Conservation (phyloP, 306 rosid species). For the Urtica urens region DNA sequence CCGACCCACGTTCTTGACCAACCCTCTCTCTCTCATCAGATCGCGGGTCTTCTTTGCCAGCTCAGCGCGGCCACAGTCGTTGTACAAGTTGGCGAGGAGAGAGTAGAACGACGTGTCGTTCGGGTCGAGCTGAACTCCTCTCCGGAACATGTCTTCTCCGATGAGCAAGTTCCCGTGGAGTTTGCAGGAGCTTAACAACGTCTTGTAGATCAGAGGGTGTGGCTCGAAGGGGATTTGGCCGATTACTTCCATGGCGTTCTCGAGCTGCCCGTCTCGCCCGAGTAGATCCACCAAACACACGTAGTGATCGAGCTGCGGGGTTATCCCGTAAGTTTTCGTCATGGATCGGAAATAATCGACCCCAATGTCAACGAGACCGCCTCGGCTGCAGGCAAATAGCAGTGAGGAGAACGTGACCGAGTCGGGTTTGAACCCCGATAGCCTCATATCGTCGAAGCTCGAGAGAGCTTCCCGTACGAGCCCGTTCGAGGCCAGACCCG, state of each 20-base stretch:
- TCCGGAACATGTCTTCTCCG: slow-evolving; percentile 57
- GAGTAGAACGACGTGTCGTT: slow-evolving; percentile 45
- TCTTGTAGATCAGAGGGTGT: slow-evolving; percentile 39
- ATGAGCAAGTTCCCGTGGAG: slow-evolving; percentile 38
- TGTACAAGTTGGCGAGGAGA: slow-evolving; percentile 50
- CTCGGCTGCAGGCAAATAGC: slow-evolving; percentile 57
- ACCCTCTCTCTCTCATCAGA: slow-evolving; percentile 48
- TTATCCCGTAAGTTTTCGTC: slow-evolving; percentile 32
- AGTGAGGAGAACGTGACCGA: slow-evolving; percentile 36
- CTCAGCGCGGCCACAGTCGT: slow-evolving; percentile 33
- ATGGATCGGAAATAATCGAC: slow-evolving; percentile 44
- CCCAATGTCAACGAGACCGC: slow-evolving; percentile 40
- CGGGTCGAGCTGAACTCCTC: slow-evolving; percentile 50
- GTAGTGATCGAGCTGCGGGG: slow-evolving; percentile 42
- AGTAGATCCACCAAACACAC: slow-evolving; percentile 53
- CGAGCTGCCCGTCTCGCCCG: slow-evolving; percentile 49
- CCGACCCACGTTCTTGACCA: slow-evolving; percentile 33
- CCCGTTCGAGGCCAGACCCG: slow-evolving; percentile 43
- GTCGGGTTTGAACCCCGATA: slow-evolving; percentile 45
- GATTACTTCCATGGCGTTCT: slow-evolving; percentile 48
- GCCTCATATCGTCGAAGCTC: slow-evolving; percentile 57
- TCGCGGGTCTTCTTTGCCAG: slow-evolving; percentile 38
- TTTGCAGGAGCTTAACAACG: slow-evolving; percentile 50
- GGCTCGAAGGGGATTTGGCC: slow-evolving; percentile 41
- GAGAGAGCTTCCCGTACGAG: slow-evolving; percentile 35